Evolutionary conservation across 2,329 filamentous ascomycete species (phyloP), one percentile per base, ranked within the genome.

Genomic region (Samsoniella hepiali): DNA sequence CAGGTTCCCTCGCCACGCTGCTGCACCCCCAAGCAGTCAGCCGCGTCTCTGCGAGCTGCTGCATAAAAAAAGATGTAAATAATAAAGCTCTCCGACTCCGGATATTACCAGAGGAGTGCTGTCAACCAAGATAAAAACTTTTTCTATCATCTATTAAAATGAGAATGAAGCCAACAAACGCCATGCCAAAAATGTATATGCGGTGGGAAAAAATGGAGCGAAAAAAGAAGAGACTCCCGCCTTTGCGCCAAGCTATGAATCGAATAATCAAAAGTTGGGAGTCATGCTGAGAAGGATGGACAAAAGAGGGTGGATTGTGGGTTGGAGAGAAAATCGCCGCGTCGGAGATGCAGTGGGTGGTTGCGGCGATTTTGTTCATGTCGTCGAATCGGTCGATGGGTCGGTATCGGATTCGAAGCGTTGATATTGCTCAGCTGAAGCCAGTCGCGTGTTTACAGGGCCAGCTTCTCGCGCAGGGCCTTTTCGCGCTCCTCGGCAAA

Each of bases 401-500:
- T 60, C 29, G 32, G 11, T 13, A 17, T 40, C 42, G 17, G 1
- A 9, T 15, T 58, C 31, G 11, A n/a, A 29, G 17, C 31, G 7
- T 13, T n/a, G 29, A 17, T 6, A 17, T 17, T 22, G 22, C 22
- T 22, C 22, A 22, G 22, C 1, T 22, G 11, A 27, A 31, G 10
- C 11, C 1, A 22, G 42, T 0, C 6, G 2, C n/a, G 29, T 17
- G 5, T 47, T 57, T 45, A 63, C 29, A 63, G 29, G 5, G 56
- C 49, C 2, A 59, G 29, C 49, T 63, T 63, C n/a, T 54, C 55
- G 22, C 56, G 62, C 10, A 58, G 49, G 34, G 62, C 62, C 38
- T 85, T 82, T 74, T 91, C 89, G 75, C 88, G 86, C 79, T 98
- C 92, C 82, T 97, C 91, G 63, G 91, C 89, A 72, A 97, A 98